Evolutionary conservation across 139 green algal genomes (phyloP).

Genomic region (Chlamydomonas asymmetrica): DNA sequence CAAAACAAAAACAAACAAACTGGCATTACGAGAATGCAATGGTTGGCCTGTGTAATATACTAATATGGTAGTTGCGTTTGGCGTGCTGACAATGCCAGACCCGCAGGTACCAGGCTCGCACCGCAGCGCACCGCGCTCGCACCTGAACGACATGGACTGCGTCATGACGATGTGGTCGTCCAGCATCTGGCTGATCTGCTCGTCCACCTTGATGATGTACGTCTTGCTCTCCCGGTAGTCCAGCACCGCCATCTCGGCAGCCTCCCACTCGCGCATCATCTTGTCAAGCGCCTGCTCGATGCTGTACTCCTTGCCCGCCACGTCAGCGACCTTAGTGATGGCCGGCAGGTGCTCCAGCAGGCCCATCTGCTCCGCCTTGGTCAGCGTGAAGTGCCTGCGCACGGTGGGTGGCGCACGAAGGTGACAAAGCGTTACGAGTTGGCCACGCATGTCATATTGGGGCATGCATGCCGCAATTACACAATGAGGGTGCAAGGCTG

Average conservation of each 20-base stretch:
- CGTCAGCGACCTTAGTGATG: conserved; percentile 68
- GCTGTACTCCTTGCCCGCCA: conserved; percentile 77
- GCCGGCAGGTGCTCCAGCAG: conserved; percentile 59
- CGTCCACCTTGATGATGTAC: conserved; percentile 84
- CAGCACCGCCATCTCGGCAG: conserved; percentile 64
- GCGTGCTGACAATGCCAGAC: too few relatives aligned
- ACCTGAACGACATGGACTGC: conserved; percentile 54
- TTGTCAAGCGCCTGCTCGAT: conserved; percentile 82
- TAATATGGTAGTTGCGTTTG: too few relatives aligned
- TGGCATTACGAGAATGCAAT: too few relatives aligned
- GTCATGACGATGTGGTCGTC: conserved; percentile 88
- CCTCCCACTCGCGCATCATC: conserved; percentile 80
- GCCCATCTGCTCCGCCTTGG: conserved; percentile 52
- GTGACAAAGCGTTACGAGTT: too few relatives aligned
- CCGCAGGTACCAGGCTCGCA: too few relatives aligned
- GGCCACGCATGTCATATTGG: too few relatives aligned
- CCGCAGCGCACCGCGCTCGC: not conserved
- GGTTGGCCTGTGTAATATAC: too few relatives aligned
- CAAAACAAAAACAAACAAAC: too few relatives aligned
- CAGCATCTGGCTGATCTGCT: conserved; percentile 74
- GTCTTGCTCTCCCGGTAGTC: conserved; percentile 79
- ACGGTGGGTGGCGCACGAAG: too few relatives aligned
- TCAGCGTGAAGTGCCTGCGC: conserved; percentile 49
- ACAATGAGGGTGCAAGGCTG: too few relatives aligned
- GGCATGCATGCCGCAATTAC: too few relatives aligned